Evolutionary conservation across 2,329 filamentous ascomycete genomes (phyloP).

Genomic region (Scolecobasidium constrictum): DNA sequence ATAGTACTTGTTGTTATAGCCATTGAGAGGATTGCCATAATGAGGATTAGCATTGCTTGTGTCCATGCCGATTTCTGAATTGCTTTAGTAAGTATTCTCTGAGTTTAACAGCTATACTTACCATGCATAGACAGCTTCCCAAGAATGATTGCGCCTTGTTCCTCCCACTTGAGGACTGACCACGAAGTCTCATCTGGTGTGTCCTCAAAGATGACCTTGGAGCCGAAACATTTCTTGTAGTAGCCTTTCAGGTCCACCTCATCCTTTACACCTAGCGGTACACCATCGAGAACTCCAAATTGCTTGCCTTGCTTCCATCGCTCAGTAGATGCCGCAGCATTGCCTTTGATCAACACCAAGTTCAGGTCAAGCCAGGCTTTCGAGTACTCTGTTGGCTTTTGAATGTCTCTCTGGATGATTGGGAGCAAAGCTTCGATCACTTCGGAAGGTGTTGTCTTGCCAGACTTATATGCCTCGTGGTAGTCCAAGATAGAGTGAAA

Average conservation of each 20-base stretch:
- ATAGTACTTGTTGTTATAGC: constrained; percentile 66
- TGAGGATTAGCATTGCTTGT: constrained; percentile 73
- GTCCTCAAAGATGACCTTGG: constrained; percentile 44
- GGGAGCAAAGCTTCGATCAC: constrained; percentile 63
- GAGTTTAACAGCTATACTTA: no score
- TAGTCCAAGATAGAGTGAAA: constrained; percentile 66
- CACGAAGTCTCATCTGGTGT: constrained; percentile 46
- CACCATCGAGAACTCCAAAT: constrained; percentile 63
- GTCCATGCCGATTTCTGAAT: constrained; percentile 55
- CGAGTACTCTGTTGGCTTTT: constrained; percentile 48
- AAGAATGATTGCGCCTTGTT: constrained; percentile 63
- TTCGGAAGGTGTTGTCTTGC: constrained; percentile 57
- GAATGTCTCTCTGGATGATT: constrained; percentile 51
- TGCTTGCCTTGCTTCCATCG: constrained; percentile 58
- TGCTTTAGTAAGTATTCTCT: no score
- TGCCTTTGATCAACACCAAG: constrained; percentile 51
- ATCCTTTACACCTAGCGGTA: constrained; percentile 77
- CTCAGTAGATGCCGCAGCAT: constrained; percentile 62
- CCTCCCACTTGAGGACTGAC: constrained; percentile 60
- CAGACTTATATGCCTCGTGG: constrained; percentile 60
- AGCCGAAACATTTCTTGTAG: constrained; percentile 53
- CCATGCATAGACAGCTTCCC: constrained; percentile 68
- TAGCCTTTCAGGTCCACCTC: constrained; percentile 67
- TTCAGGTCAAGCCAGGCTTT: constrained; percentile 63
- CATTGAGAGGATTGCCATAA: constrained; percentile 67